Evolutionary conservation across 2,329 filamentous ascomycete species (phyloP).

Genomic region (Arachnopeziza araneosa): DNA sequence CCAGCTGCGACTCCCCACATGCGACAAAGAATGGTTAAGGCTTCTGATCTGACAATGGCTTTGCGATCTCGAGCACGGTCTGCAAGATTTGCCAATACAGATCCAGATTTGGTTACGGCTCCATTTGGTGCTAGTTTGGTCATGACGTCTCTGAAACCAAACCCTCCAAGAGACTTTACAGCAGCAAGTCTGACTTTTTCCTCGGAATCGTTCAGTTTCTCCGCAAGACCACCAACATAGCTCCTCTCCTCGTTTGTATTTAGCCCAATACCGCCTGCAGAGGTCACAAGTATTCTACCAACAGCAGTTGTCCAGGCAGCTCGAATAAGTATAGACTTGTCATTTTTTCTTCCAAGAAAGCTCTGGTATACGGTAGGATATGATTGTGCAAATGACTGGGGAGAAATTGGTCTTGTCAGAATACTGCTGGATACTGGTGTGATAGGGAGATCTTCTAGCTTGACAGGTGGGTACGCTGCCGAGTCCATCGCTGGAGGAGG

Average conservation of each 20-base stretch:
- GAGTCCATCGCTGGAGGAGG: constrained; percentile 69
- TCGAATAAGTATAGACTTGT: constrained; percentile 78
- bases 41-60: constrained; percentile 73
- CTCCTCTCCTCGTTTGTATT: constrained; percentile 74
- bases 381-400: constrained; percentile 82
- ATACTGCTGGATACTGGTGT: constrained; percentile 50
- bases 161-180: constrained; percentile 76
- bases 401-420: constrained; percentile 76
- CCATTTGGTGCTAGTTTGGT: constrained; percentile 74
- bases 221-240: constrained; percentile 68
- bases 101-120: constrained; percentile 68
- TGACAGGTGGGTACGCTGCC: constrained; percentile 74
- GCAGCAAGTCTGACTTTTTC: constrained; percentile 87
- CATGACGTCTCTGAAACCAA: constrained; percentile 75
- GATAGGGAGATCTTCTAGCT: constrained; percentile 52
- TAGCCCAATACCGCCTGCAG: constrained; percentile 82
- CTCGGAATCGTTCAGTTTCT: constrained; percentile 81
- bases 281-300: constrained; percentile 84
- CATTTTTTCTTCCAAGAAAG: constrained; percentile 79
- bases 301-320: constrained; percentile 80
- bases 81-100: constrained; percentile 74
- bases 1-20: constrained; percentile 93
- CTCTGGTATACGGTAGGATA: constrained; percentile 74
- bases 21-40: constrained; percentile 76
- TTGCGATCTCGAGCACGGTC: constrained; percentile 87